Percentiles rank a stretch among this genome's conserved stretches.
phyloP scores from a whole-genome alignment of 257 asterid species.

The Jacaranda copaia region DNA sequence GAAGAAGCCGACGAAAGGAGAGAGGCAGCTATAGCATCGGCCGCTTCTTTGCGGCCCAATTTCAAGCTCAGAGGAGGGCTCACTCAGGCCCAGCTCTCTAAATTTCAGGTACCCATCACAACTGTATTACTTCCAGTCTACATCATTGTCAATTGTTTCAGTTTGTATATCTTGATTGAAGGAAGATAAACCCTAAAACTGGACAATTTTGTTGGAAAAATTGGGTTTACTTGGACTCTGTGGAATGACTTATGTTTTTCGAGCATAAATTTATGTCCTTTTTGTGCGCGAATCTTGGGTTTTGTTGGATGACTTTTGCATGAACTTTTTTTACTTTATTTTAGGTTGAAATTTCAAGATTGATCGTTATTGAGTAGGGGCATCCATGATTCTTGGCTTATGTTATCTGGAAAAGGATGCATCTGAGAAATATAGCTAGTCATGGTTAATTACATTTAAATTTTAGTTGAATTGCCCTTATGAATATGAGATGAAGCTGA shows the following conservation, averaged over 20 bases:
- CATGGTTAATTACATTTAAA: neutral
- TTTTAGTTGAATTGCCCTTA: slow-evolving; percentile 5
- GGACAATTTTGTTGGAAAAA: slow-evolving; percentile 12
- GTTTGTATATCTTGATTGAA: neutral
- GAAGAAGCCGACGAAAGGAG: slow-evolving; percentile 63
- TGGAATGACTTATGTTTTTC: neutral
- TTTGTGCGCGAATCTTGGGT: neutral
- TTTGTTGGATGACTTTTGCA: slow-evolving; percentile 1
- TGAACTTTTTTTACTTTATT: neutral
- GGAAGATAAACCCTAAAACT: slow-evolving; percentile 28
- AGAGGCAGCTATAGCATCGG: slow-evolving; percentile 75
- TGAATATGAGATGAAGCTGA: slow-evolving; percentile 27
- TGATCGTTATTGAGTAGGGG: neutral
- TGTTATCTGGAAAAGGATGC: slow-evolving; percentile 4
- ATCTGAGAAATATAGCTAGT: slow-evolving; percentile 17
- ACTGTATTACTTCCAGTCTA: neutral
- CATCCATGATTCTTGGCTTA: neutral
- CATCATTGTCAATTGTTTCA: neutral
- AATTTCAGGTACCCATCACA: slow-evolving; percentile 64
- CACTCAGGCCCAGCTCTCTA: slow-evolving; percentile 66
- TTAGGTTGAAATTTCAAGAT: neutral
- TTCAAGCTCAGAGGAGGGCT: slow-evolving; percentile 55
- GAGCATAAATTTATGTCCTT: neutral
- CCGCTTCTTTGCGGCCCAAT: slow-evolving; percentile 60
- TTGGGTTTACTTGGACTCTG: neutral